Conservation (phyloP, 331 rosid genomes). For the Dryas integrifolia region DNA sequence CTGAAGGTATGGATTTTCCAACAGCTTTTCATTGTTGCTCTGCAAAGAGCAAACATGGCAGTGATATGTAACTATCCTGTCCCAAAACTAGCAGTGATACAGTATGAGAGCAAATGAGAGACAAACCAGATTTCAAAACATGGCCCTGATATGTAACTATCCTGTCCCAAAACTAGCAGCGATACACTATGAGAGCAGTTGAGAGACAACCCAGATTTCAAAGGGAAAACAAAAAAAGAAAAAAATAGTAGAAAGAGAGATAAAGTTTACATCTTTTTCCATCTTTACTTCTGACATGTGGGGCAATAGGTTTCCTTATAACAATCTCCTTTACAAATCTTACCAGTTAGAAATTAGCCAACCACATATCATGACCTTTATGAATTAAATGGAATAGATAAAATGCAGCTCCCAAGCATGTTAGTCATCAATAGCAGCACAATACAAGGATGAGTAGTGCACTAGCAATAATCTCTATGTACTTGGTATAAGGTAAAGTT, state of each 20-base stretch:
- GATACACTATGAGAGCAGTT: too few species aligned
- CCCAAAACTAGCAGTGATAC: background rate
- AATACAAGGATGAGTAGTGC: conserved; percentile 5
- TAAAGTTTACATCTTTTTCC: background rate
- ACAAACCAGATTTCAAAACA: background rate
- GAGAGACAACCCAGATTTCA: too few species aligned
- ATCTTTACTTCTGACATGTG: background rate
- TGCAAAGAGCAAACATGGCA: conserved; percentile 35
- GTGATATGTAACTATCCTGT: conserved; percentile 2
- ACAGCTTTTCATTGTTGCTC: conserved; percentile 96
- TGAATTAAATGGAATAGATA: background rate
- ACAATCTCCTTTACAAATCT: background rate
- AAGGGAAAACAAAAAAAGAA: background rate
- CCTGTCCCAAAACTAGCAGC: too few species aligned
- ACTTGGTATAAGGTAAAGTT: background rate
- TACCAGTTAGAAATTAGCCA: conserved; percentile 2
- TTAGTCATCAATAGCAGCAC: background rate
- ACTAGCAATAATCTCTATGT: background rate
- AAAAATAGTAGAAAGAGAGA: background rate
- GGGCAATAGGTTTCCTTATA: background rate
- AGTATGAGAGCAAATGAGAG: background rate
- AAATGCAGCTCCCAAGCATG: background rate
- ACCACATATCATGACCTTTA: background rate
- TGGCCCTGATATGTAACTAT: too few species aligned
- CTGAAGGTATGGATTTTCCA: conserved; percentile 99